Percentiles rank a stretch among this genome's conserved stretches.
Evolutionary conservation across 2,329 filamentous ascomycete genomes (phyloP).

Genomic region (Periconia macrospinosa): DNA sequence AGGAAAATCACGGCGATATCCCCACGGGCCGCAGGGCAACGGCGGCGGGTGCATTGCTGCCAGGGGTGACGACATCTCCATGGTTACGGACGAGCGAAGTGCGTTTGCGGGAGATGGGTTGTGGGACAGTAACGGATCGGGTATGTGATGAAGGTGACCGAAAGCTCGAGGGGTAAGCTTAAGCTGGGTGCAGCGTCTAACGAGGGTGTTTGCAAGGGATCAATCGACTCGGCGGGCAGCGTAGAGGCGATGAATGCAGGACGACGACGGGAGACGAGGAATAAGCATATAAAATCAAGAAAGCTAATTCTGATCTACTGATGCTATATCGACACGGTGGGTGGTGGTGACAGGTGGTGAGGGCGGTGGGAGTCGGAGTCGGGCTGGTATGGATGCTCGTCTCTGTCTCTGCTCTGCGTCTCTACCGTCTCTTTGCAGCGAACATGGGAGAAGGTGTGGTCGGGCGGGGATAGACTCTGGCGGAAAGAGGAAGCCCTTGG

Average conservation of each 20-base stretch:
- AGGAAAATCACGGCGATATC: slow-evolving; percentile 58
- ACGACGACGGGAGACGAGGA: slow-evolving; percentile 18
- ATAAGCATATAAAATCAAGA: slow-evolving; percentile 44
- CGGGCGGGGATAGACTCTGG: slow-evolving; percentile 6
- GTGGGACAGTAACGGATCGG: background rate
- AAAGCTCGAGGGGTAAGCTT: too few relatives aligned
- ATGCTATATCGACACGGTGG: slow-evolving; percentile 30
- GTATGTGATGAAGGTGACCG: background rate
- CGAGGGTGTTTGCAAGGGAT: slow-evolving; percentile 10
- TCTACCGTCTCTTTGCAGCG: slow-evolving; percentile 21
- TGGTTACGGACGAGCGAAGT: slow-evolving; percentile 42
- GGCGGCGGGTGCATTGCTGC: slow-evolving; percentile 84
- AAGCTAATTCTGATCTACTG: slow-evolving; percentile 45
- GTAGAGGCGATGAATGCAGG: slow-evolving; percentile 16
- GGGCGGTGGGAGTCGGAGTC: slow-evolving; percentile 1
- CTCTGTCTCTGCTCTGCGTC: too few relatives aligned
- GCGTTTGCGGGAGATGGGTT: background rate
- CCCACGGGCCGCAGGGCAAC: slow-evolving; percentile 64
- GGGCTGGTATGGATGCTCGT: background rate
- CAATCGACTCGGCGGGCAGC: slow-evolving; percentile 19
- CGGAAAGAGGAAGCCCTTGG: slow-evolving; percentile 23
- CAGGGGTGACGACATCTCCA: slow-evolving; percentile 93
- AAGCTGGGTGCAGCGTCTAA: slow-evolving; percentile 3
- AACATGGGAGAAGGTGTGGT: slow-evolving; percentile 20
- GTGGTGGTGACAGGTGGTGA: slow-evolving; percentile 16